Evolutionary conservation across 768 basidiomycete genomes (phyloP), one percentile per base, ranked within the genome.

Genomic region (Strobilomyces echinocephalus): DNA sequence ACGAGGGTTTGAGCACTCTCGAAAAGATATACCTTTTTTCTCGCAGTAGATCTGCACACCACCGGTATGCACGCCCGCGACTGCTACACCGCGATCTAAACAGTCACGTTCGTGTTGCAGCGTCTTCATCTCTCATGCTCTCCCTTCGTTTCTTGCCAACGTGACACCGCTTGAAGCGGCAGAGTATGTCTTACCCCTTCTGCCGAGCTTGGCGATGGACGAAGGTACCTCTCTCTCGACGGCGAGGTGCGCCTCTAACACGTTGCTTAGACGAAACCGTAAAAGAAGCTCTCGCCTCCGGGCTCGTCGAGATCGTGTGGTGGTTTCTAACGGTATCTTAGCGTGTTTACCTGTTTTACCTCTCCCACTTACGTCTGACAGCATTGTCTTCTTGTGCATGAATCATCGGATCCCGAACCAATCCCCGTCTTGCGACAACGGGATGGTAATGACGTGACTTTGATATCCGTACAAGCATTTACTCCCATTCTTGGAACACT

Each of bases 21-120:
- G 95, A 97, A 73, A 86, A 88, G 65, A 95, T 95, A 56, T 97
- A 93, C 72, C 81, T 97, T 47, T 90, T 91, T 62, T 86, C 87
- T 55, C 79, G 86, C 56, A 92, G 90, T 71, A 82, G 82, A 57
- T 83, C 84, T 44, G 71, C 74, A 31, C 81, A 83, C 55, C 83
- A 84, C 63, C 73, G 79, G 78, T 76, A 51, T 30, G 76, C 65
- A 20, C 46, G 30, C 1, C 33, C 0, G 1, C 38, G 3, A 10
- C 7, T 0, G 31, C 16, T 28, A 3, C 40, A 14, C 26, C 6
- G 2, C 12, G 4, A 39, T 35, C 9, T 8, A 30, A 50, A n/a
- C 33, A 21, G 16, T 39, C 60, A 66, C 70, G 24, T 76, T 74
- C 56, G 76, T 53, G 18, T 38, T 8, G 14, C 62, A 80, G 91